Evolutionary conservation across 192 early-diverging fungal genomes (phyloP).

Genomic region (Coemansia umbellata): DNA sequence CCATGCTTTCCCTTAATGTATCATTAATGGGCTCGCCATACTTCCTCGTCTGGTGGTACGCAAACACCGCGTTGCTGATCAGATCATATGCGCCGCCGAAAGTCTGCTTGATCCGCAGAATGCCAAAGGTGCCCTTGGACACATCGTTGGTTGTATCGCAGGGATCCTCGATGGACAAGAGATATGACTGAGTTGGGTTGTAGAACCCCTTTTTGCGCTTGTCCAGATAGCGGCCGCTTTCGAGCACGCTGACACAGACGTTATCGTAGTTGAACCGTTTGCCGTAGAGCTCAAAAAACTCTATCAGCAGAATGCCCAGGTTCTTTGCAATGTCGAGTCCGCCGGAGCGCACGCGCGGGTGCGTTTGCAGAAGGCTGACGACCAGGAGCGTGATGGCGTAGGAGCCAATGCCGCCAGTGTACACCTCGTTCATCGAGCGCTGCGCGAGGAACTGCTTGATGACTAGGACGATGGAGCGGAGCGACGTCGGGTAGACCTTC

Average conservation of each 20-base stretch:
- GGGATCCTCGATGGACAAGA: slow-evolving; percentile 58
- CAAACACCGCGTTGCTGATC: slow-evolving; percentile 45
- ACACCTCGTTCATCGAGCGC: slow-evolving; percentile 79
- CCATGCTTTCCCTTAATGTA: slow-evolving; percentile 6
- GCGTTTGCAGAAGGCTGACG: slow-evolving; percentile 81
- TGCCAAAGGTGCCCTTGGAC: slow-evolving; percentile 47
- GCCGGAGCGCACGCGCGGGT: slow-evolving; percentile 68
- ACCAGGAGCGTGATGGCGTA: slow-evolving; percentile 78
- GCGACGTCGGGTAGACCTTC: slow-evolving; percentile 51
- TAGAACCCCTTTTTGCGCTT: slow-evolving; percentile 22
- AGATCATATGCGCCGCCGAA: slow-evolving; percentile 50
- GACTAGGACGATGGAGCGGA: slow-evolving; percentile 68
- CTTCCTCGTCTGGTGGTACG: slow-evolving; percentile 49
- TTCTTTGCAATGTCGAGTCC: slow-evolving; percentile 64
- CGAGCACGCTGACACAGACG: slow-evolving; percentile 61
- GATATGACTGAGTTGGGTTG: slow-evolving; percentile 27
- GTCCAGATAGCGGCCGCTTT: slow-evolving; percentile 55
- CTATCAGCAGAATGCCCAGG: slow-evolving; percentile 82
- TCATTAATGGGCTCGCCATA: slow-evolving; percentile 46
- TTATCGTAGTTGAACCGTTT: slow-evolving; percentile 64
- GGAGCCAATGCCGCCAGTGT: slow-evolving; percentile 81
- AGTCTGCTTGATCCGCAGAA: slow-evolving; percentile 40
- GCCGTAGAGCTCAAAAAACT: slow-evolving; percentile 93
- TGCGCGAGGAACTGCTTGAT: slow-evolving; percentile 84
- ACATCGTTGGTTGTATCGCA: slow-evolving; percentile 56